Evolutionary conservation across 2,329 filamentous ascomycete genomes (phyloP).

Genomic region (Curvularia sp.): DNA sequence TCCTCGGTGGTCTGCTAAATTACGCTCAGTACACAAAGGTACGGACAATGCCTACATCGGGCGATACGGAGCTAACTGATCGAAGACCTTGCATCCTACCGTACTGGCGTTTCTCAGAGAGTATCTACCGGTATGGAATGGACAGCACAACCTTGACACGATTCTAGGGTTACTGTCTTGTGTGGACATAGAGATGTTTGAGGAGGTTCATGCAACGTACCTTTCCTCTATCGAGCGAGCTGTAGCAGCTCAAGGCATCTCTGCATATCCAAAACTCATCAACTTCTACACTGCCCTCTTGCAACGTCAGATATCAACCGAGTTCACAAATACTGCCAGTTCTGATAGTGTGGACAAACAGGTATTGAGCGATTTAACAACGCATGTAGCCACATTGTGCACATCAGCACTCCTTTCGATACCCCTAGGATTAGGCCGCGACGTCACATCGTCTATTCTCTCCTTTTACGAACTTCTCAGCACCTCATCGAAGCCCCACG

Average conservation of each 20-base stretch:
- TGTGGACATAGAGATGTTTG: slow-evolving; percentile 59
- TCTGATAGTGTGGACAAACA: slow-evolving; percentile 51
- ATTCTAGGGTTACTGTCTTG: slow-evolving; percentile 62
- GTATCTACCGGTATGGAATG: slow-evolving; percentile 51
- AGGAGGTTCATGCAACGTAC: slow-evolving; percentile 50
- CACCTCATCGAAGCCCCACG: slow-evolving; percentile 34
- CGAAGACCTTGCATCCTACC: slow-evolving; percentile 42
- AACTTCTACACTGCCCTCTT: slow-evolving; percentile 72
- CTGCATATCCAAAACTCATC: slow-evolving; percentile 67
- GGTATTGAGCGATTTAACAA: slow-evolving; percentile 43
- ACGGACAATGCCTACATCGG: neutral
- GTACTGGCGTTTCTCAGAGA: slow-evolving; percentile 44
- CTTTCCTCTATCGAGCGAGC: slow-evolving; percentile 53
- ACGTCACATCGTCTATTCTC: slow-evolving; percentile 62
- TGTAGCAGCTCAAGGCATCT: slow-evolving; percentile 47
- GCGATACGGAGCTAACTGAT: slow-evolving; percentile 12
- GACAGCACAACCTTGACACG: slow-evolving; percentile 37
- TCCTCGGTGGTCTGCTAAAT: slow-evolving; percentile 43
- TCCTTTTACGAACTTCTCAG: slow-evolving; percentile 74
- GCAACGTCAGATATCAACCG: slow-evolving; percentile 58
- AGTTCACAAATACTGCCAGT: slow-evolving; percentile 36
- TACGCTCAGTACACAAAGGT: slow-evolving; percentile 50
- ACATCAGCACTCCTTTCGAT: slow-evolving; percentile 42
- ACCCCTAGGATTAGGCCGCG: slow-evolving; percentile 34
- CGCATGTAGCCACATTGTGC: slow-evolving; percentile 44